Percentiles rank a stretch among this genome's conserved stretches.
phyloP scores from a whole-genome alignment of 352 stramenopile genomes.

The Globisporangium recalcitrans region DNA sequence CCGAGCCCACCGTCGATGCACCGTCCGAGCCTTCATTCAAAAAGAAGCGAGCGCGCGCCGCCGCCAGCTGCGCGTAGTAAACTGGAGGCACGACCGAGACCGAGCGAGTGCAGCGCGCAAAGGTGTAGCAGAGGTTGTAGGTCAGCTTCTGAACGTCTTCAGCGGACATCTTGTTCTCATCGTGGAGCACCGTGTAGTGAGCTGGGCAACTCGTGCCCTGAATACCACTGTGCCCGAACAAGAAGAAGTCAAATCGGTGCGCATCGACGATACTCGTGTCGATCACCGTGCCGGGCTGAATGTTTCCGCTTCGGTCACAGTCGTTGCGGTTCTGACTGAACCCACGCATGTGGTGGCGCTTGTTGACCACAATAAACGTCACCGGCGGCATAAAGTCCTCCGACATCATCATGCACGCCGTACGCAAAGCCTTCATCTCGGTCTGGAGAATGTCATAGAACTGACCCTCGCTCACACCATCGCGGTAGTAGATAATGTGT shows the following conservation, averaged over 20 bases:
- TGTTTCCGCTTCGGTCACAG: background rate
- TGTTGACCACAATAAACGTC: background rate
- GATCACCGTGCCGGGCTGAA: background rate
- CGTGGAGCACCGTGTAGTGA: background rate
- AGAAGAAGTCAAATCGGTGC: background rate
- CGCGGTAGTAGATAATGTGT: background rate
- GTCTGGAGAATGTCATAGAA: background rate
- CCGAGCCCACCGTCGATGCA: background rate
- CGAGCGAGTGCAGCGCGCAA: background rate
- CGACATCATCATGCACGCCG: background rate
- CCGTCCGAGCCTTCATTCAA: background rate
- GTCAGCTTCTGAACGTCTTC: background rate
- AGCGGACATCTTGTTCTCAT: background rate
- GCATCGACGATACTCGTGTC: background rate
- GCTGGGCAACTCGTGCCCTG: background rate
- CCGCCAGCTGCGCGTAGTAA: background rate
- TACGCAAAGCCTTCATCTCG: background rate
- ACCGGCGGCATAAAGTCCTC: background rate
- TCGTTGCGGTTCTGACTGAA: background rate
- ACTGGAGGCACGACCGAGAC: background rate
- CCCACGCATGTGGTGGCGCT: background rate
- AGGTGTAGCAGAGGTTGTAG: conserved; percentile 1
- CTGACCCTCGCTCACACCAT: background rate
- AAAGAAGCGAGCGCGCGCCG: background rate
- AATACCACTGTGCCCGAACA: background rate